Evolutionary conservation across 805 yeast genomes (phyloP).

Genomic region (Saccharomycopsis fermentans): DNA sequence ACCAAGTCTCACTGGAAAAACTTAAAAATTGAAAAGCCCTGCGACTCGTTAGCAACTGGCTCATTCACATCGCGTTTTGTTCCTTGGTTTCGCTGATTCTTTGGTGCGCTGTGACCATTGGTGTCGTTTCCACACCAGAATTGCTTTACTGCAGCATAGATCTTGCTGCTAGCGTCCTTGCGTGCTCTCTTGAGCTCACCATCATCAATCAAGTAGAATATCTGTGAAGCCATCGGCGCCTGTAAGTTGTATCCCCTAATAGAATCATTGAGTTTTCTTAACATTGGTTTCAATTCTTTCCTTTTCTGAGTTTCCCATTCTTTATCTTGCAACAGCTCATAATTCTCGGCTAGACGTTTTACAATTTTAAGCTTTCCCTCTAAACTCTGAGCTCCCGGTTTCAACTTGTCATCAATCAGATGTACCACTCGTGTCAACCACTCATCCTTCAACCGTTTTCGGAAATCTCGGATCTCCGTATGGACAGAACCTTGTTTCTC

Average conservation of each 20-base stretch:
- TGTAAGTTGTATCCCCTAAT: constrained; percentile 52
- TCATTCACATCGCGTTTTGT: neutral
- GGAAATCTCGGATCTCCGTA: constrained; percentile 35
- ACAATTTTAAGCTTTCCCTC: constrained; percentile 19
- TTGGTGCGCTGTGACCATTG: neutral
- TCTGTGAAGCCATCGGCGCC: constrained; percentile 52
- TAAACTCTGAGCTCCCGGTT: constrained; percentile 17
- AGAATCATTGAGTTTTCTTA: constrained; percentile 36
- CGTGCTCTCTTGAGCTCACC: constrained; percentile 35
- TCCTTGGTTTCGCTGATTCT: neutral
- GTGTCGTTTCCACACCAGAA: neutral
- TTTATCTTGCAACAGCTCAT: constrained; percentile 4
- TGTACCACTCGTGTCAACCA: constrained; percentile 30
- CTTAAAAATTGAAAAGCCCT: neutral
- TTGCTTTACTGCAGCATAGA: neutral
- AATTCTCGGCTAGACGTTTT: neutral
- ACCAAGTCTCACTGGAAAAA: neutral
- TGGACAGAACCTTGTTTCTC: constrained; percentile 59
- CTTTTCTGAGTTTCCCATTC: constrained; percentile 32
- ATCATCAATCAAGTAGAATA: constrained; percentile 37
- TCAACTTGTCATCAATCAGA: constrained; percentile 22
- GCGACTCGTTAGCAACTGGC: neutral
- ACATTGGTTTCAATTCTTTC: constrained; percentile 26
- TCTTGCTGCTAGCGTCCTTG: constrained; percentile 22
- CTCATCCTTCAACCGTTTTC: constrained; percentile 33